Evolutionary conservation across 1,284 basidiomycete species (phyloP).

Genomic region (Phellopilus nigrolimitatus): DNA sequence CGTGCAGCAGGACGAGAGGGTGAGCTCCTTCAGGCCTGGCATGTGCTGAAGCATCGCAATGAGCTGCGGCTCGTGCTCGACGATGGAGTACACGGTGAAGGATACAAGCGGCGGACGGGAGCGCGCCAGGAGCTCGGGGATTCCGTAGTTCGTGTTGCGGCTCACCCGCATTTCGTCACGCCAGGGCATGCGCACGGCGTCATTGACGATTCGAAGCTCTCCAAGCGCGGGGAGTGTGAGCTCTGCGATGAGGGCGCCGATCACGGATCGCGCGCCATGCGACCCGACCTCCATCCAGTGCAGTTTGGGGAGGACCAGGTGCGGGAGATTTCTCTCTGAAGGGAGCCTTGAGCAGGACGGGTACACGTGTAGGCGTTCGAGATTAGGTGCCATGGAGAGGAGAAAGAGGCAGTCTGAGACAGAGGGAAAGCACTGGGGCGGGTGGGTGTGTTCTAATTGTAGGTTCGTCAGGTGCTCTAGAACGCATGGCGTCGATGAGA

Average conservation of each 20-base stretch:
- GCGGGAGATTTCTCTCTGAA: neutral
- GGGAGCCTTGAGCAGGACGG: neutral
- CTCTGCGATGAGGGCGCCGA: neutral
- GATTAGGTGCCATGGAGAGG: neutral
- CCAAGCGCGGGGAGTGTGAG: neutral
- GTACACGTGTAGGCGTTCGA: neutral
- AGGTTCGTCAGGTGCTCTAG: neutral
- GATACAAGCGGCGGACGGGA: neutral
- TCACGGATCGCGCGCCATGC: neutral
- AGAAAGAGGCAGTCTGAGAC: neutral
- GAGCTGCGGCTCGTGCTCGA: neutral
- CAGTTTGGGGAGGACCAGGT: neutral
- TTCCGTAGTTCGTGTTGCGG: neutral
- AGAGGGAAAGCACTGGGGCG: neutral
- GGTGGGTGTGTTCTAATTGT: neutral
- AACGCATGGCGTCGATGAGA: neutral
- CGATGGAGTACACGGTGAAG: neutral
- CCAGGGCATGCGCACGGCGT: neutral
- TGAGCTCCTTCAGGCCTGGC: neutral
- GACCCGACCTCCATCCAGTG: slow-evolving; percentile 10
- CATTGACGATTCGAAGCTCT: neutral
- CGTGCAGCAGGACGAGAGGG: neutral
- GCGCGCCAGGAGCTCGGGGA: neutral
- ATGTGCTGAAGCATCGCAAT: neutral
- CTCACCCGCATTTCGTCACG: neutral